Evolutionary conservation across 139 green algal genomes (phyloP), one percentile per base, ranked within the genome.

Genomic region (Trebouxia sp.): DNA sequence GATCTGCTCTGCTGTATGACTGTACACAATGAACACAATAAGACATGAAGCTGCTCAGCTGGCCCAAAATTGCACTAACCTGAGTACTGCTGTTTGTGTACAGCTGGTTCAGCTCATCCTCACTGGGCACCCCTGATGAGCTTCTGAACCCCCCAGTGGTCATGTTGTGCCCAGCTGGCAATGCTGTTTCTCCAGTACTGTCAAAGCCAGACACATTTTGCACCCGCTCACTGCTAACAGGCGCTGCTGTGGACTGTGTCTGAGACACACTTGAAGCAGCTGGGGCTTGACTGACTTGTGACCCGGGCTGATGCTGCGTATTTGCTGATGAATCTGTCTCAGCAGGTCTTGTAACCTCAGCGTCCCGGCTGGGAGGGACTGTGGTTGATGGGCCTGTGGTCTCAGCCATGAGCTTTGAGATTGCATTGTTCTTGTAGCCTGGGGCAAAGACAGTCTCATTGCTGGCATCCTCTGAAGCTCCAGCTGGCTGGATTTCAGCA

Each of bases 131-230:
- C 1, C 62, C 62, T 72, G 62, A 72, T 22, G 62, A 72, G 62
- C 62, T 72, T 30, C 62, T 72, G 62, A 72, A 72, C 6, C 62
- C 62, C 11, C 62, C 62, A 72, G 62, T 72, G 62, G 37, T 43
- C 62, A 72, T 45, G 62, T 72, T 72, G 3, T 72, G 62, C 4
- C 62, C 62, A 14, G 42, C 32, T 15, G 9, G 30, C 20, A 35
- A 22, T 45, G 47, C 47, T 53, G 62, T 7, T 35, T 72, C 26
- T 11, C 11, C 43, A 17, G 47, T 26, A 14, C 20, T 53, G 32
- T 72, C 62, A 45, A 45, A 45, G 10, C 35, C 62, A 45, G 62
- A 6, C 35, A 72, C 62, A 72, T 10, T n/a, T 35, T 72, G 62
- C n/a, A 72, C 8, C 11, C 62, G 42, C 14, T 72, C 62, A n/a